A percentile compares a stretch with the other conserved stretches of the same genome.
Conservation (phyloP, 2,329 filamentous ascomycete genomes). For the Chaetomiaceae sp. region DNA sequence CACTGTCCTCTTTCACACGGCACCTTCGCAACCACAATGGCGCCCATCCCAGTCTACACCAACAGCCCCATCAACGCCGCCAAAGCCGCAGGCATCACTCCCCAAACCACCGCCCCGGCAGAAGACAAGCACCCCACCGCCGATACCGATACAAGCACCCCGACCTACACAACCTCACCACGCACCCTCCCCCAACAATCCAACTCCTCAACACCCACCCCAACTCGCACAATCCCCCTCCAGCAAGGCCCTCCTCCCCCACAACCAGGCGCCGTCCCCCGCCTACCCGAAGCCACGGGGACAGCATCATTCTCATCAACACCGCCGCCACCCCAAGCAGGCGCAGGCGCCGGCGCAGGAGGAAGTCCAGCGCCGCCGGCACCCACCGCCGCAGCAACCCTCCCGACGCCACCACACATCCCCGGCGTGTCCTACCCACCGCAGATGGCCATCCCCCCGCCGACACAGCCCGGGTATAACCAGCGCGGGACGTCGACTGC, state of each 20-base stretch:
- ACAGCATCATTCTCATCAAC: slow-evolving; percentile 17
- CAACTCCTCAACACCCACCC: background rate
- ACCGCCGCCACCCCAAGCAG: slow-evolving; percentile 48
- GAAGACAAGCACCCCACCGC: slow-evolving; percentile 26
- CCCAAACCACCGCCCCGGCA: slow-evolving; percentile 38
- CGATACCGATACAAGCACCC: slow-evolving; percentile 10
- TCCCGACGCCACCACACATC: slow-evolving; percentile 31
- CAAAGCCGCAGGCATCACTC: slow-evolving; percentile 48
- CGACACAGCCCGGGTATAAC: slow-evolving; percentile 36
- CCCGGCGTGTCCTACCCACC: slow-evolving; percentile 37
- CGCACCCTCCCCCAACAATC: background rate
- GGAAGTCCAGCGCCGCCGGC: slow-evolving; percentile 9
- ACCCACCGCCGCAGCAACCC: slow-evolving; percentile 31
- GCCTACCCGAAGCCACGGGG: slow-evolving; percentile 34
- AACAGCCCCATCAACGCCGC: slow-evolving; percentile 55
- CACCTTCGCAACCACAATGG: slow-evolving; percentile 42
- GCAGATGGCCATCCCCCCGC: slow-evolving; percentile 50
- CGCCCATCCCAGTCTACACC: slow-evolving; percentile 57
- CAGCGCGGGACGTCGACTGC: slow-evolving; percentile 46
- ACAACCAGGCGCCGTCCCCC: slow-evolving; percentile 54
- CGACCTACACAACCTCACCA: slow-evolving; percentile 20
- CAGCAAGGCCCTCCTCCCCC: slow-evolving; percentile 49
- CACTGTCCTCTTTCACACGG: background rate
- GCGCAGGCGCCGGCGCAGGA: slow-evolving; percentile 25
- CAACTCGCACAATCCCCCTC: slow-evolving; percentile 27